Conservation (phyloP, 805 yeast genomes). For the Spathaspora girioi region DNA sequence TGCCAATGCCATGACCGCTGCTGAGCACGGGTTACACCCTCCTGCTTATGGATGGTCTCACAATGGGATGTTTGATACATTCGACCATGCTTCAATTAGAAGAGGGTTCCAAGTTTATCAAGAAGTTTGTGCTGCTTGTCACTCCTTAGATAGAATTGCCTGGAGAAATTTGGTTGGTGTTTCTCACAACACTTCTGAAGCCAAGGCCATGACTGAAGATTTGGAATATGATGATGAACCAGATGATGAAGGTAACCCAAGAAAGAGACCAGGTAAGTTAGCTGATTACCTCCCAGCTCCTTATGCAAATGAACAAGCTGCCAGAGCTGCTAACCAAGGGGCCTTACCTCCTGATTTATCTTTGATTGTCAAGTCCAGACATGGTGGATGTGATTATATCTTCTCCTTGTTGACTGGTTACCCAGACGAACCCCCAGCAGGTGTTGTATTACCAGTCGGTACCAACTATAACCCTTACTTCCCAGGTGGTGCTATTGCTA, state of each 20-base stretch:
- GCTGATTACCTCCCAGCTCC: constrained; percentile 95
- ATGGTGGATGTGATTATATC: constrained; percentile 95
- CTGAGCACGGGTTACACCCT: constrained; percentile 98
- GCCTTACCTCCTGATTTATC: constrained; percentile 98
- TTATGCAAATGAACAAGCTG: constrained; percentile 97
- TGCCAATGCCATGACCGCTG: constrained; percentile 96
- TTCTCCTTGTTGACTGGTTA: constrained; percentile 95
- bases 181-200: constrained; percentile 87
- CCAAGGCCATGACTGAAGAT: constrained; percentile 90
- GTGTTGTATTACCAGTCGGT: constrained; percentile 89
- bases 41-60: constrained; percentile 94
- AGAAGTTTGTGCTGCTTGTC: constrained; percentile 99
- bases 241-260: constrained; percentile 94
- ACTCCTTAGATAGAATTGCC: constrained; percentile 92
- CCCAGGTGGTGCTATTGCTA: constrained; percentile 99
- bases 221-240: constrained; percentile 97
- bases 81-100: constrained; percentile 93
- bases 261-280: constrained; percentile 96
- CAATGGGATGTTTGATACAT: constrained; percentile 84
- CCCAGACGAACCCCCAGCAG: constrained; percentile 99
- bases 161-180: constrained; percentile 99
- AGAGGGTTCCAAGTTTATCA: constrained; percentile 99
- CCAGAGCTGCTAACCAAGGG: constrained; percentile 99
- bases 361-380: constrained; percentile 96
- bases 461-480: constrained; percentile 98